Conservation (phyloP, 352 stramenopile genomes). For the Phytophthora aleatoria region DNA sequence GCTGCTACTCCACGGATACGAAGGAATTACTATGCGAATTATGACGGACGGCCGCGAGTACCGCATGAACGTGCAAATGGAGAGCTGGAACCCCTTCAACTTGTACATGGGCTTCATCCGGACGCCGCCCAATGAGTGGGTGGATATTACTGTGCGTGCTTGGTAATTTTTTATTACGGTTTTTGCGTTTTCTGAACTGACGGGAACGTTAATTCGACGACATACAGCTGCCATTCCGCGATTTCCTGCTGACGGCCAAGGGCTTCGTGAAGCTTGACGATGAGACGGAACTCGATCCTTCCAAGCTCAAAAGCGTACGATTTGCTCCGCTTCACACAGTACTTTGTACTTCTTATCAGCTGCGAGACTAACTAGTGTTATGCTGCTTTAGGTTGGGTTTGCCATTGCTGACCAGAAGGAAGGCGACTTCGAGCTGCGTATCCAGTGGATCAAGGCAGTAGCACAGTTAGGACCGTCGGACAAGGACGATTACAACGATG, state of each 20-base stretch:
- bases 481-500: conserved; percentile 36
- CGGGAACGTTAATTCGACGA: background rate
- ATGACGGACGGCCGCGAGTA: conserved; percentile 89
- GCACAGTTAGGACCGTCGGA: conserved; percentile 57
- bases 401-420: conserved; percentile 88
- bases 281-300: conserved; percentile 69
- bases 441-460: conserved; percentile 89
- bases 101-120: conserved; percentile 89
- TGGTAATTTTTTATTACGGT: background rate
- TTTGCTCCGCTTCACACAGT: background rate
- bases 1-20: conserved; percentile 76
- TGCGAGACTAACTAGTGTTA: background rate
- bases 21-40: conserved; percentile 85
- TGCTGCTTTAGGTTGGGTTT: conserved; percentile 65
- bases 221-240: conserved; percentile 67
- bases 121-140: conserved; percentile 80
- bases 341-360: background rate
- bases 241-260: conserved; percentile 85
- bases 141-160: conserved; percentile 71
- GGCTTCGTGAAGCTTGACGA: conserved; percentile 86
- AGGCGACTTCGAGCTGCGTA: conserved; percentile 81
- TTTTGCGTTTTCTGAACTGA: background rate
- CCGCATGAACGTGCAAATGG: conserved; percentile 85
- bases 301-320: conserved; percentile 76
- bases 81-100: conserved; percentile 88